phyloP scores from a whole-genome alignment of 169 alveolate species.

The Cyclospora cayetanensis region DNA sequence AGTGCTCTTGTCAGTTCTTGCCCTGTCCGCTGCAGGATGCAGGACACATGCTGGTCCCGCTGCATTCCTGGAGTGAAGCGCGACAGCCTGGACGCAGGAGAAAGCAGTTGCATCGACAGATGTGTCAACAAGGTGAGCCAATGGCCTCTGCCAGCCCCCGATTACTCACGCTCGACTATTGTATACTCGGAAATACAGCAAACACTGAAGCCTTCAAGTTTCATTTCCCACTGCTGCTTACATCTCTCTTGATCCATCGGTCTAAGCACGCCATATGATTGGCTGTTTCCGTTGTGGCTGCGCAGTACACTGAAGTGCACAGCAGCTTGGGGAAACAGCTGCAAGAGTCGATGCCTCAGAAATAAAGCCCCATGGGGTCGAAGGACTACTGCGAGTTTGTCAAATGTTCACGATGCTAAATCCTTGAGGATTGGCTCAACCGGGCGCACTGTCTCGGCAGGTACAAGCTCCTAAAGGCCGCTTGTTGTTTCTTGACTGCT shows the following conservation, averaged over 20 bases:
- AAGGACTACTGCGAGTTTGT: no score
- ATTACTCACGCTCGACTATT: no score
- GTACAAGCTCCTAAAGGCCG: no score
- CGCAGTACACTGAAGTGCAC: slow-evolving; percentile 73
- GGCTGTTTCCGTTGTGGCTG: not conserved
- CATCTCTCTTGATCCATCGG: not conserved
- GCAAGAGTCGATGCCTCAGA: not conserved
- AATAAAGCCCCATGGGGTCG: no score
- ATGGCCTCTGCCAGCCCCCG: no score
- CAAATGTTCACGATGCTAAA: no score
- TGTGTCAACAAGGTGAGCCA: slow-evolving; percentile 61
- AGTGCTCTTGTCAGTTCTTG: not conserved
- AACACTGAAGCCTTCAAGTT: no score
- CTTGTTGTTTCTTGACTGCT: no score
- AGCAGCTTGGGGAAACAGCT: slow-evolving; percentile 65
- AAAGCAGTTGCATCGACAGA: slow-evolving; percentile 66
- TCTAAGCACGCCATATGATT: not conserved
- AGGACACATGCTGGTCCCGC: slow-evolving; percentile 70
- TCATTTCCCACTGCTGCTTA: not conserved
- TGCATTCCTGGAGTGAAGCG: slow-evolving; percentile 69
- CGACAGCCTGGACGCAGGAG: slow-evolving; percentile 71
- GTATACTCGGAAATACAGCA: no score
- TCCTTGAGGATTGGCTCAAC: no score
- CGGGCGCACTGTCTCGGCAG: no score
- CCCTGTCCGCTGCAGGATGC: slow-evolving; percentile 35